Conservation (phyloP, 1,284 basidiomycete genomes). For the Afroboletus lepidellus region DNA sequence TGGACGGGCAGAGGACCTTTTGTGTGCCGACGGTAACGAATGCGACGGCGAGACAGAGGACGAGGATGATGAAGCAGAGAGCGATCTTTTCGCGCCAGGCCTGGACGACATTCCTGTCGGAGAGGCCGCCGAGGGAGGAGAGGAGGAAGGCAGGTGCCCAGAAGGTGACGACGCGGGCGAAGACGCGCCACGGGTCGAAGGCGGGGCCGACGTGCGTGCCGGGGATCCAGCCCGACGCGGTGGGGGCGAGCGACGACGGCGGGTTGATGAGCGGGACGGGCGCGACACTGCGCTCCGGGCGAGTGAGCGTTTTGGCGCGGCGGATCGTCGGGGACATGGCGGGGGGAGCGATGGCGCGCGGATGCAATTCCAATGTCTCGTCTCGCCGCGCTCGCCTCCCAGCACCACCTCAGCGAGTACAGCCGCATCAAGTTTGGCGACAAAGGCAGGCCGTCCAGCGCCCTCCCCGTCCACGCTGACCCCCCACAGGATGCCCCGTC, state of each 20-base stretch:
- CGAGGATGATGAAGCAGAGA: conserved; percentile 81
- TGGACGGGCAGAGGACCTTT: conserved; percentile 83
- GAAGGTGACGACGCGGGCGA: conserved; percentile 80
- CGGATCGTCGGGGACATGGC: conserved; percentile 60
- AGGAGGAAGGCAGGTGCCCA: conserved; percentile 88
- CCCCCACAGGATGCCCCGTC: conserved; percentile 48
- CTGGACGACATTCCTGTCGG: conserved; percentile 75
- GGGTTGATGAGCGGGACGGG: conserved; percentile 93
- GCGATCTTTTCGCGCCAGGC: conserved; percentile 99
- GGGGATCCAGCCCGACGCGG: conserved; percentile 32
- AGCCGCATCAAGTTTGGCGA: conserved; percentile 74
- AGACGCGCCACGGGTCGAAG: conserved; percentile 80
- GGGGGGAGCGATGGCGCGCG: too few species aligned
- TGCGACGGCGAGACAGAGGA: conserved; percentile 81
- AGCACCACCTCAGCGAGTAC: conserved; percentile 81
- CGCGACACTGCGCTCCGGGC: conserved; percentile 92
- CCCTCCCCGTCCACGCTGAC: neutral
- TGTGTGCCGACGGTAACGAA: conserved; percentile 96
- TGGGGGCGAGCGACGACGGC: conserved; percentile 43
- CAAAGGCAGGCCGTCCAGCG: conserved; percentile 43
- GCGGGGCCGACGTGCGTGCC: conserved; percentile 37
- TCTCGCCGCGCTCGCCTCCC: conserved; percentile 65
- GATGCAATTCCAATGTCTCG: neutral
- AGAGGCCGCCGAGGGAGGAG: conserved; percentile 74
- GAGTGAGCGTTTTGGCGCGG: conserved; percentile 91